Base-by-base conservation (phyloP, 768 basidiomycete genomes). In the Pleurotus tuber-regium region DNA sequence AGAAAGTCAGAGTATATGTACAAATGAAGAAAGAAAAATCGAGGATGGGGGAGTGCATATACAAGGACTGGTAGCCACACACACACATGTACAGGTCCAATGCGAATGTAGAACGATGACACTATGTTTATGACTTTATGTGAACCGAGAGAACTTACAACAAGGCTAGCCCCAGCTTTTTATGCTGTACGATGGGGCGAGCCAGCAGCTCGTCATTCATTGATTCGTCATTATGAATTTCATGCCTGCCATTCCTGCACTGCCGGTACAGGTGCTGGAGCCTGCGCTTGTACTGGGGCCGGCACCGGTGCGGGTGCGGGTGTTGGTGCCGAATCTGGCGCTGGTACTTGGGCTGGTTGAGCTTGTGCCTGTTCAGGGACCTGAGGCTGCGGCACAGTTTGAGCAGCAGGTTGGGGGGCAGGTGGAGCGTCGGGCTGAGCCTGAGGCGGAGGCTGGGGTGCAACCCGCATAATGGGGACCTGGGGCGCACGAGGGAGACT, bases 401-500 rank as follows among this genome's bases (percentile, higher is more conserved):
- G 7, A 14, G 12, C 35, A 3, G n/a, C n/a, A 5, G 35, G n/a
- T 16, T 6, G n/a, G n/a, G 35, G 46, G 12, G 30, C 31, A 14
- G 28, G 31, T 14, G n/a, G 16, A 18, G n/a, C 31, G 9, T 21
- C 25, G 9, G 43, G 11, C 21, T 25, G n/a, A 3, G 14, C 18
- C 18, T 19, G 18, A 24, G 40, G 40, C 40, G 16, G 40, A 9
- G 11, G 38, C 38, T 42, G 40, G 7, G 16, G 18, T 42, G 23
- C 18, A n/a, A 25, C 19, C 6, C 24, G 14, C 23, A 44, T 44
- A 35, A 35, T 31, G 12, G 46, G 46, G 16, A 21, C 24, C 23
- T 29, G 46, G 16, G 23, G 29, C 8, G 31, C 30, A 2, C 46
- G 46, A 21, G 46, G 46, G 19, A 48, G 31, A n/a, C 46, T 48